Evolutionary conservation across 2,329 filamentous ascomycete species (phyloP).

Genomic region (Myriangium duriaei): DNA sequence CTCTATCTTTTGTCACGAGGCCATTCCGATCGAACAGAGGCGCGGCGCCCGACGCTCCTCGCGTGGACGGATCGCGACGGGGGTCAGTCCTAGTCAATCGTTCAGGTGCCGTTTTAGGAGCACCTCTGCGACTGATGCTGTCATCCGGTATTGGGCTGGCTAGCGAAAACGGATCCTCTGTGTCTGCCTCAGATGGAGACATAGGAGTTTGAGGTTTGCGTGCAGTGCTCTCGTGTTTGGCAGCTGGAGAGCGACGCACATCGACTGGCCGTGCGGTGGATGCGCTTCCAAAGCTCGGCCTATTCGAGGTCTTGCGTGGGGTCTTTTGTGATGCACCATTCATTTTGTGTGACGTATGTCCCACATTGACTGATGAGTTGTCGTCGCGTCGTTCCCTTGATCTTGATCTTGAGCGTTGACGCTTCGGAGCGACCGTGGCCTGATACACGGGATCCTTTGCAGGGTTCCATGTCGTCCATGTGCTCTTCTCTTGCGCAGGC

Average conservation of each 20-base stretch:
- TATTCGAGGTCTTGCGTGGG: neutral
- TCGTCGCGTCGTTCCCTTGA: conserved; percentile 12
- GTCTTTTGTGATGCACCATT: neutral
- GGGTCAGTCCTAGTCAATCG: neutral
- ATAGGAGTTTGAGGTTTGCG: conserved; percentile 5
- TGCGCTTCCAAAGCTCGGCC: conserved; percentile 6
- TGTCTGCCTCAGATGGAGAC: conserved; percentile 7
- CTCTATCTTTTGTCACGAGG: neutral
- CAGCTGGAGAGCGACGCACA: neutral
- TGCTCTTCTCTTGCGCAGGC: conserved; percentile 3
- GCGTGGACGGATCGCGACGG: conserved; percentile 14
- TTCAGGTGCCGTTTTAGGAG: conserved; percentile 21
- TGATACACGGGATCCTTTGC: conserved; percentile 1
- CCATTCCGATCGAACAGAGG: conserved; percentile 1
- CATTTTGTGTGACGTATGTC: neutral
- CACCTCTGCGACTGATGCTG: conserved; percentile 12
- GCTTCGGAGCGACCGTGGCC: neutral
- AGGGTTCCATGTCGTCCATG: conserved; percentile 4
- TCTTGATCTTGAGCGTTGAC: conserved; percentile 16
- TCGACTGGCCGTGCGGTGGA: neutral
- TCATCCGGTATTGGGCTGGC: conserved; percentile 12
- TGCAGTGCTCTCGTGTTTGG: neutral
- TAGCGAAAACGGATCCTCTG: conserved; percentile 7
- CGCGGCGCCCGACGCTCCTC: conserved; percentile 18
- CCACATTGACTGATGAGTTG: conserved; percentile 2